phyloP scores from a whole-genome alignment of 331 rosid genomes.

The Arachis monticola region DNA sequence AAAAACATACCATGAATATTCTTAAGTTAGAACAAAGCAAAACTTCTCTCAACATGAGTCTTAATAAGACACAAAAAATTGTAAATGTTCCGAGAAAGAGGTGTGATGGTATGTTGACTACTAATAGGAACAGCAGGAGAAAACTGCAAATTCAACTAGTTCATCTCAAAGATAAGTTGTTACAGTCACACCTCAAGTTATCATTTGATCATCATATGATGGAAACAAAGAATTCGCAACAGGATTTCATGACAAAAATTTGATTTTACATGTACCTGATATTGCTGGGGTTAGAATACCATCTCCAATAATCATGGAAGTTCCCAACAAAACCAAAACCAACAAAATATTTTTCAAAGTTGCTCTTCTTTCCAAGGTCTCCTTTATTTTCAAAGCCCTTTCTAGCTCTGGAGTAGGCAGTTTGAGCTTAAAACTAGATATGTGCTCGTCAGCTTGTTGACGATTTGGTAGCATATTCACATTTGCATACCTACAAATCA shows the following conservation, averaged over 20 bases:
- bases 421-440: constrained; percentile 89
- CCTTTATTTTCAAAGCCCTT: constrained; percentile 86
- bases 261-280: constrained; percentile 65
- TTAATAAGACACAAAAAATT: not conserved
- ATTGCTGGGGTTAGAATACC: constrained; percentile 97
- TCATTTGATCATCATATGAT: constrained; percentile 4
- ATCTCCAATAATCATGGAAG: constrained; percentile 97
- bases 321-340: constrained; percentile 87
- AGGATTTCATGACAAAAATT: constrained; percentile 8
- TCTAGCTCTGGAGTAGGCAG: constrained; percentile 91
- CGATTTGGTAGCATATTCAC: constrained; percentile 86
- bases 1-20: constrained; percentile 36
- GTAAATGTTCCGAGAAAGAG: not conserved
- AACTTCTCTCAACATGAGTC: constrained; percentile 2
- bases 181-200: constrained; percentile 6
- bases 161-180: constrained; percentile 5
- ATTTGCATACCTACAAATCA: constrained; percentile 93
- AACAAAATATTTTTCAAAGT: constrained; percentile 68
- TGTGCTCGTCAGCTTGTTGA: constrained; percentile 86
- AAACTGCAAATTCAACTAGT: constrained; percentile 31
- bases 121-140: not conserved
- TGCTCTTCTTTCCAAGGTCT: constrained; percentile 65
- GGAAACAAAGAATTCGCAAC: constrained; percentile 13
- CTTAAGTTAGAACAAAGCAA: constrained; percentile 15
- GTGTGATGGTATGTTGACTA: constrained; percentile 1